phyloP scores from a whole-genome alignment of 352 stramenopile species.

The Hyaloperonospora arabidopsidis region DNA sequence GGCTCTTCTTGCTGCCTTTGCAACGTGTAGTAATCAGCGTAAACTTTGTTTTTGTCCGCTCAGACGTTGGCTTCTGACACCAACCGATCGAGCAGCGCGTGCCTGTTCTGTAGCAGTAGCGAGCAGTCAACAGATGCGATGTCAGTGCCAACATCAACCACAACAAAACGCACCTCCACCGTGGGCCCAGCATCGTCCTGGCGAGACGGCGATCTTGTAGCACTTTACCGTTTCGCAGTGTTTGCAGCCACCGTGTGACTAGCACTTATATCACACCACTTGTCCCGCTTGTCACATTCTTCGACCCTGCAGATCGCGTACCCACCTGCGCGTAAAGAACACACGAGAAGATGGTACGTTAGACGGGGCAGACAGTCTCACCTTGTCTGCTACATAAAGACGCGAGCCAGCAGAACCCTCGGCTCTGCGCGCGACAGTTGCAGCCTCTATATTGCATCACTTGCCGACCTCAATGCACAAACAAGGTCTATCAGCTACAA shows the following conservation, averaged over 20 bases:
- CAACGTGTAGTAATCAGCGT: slow-evolving; percentile 32
- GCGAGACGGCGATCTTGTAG: too few species aligned
- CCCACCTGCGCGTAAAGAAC: slow-evolving; percentile 32
- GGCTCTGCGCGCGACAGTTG: slow-evolving; percentile 45
- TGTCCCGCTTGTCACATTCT: slow-evolving; percentile 53
- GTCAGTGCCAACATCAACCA: slow-evolving; percentile 36
- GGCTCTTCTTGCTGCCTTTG: background rate
- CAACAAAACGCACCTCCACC: slow-evolving; percentile 62
- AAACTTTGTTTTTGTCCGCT: slow-evolving; percentile 46
- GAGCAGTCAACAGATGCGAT: slow-evolving; percentile 42
- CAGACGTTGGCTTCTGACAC: slow-evolving; percentile 41
- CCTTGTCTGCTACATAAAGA: too few species aligned
- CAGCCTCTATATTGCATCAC: slow-evolving; percentile 43
- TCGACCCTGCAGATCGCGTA: slow-evolving; percentile 47
- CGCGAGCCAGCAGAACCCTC: slow-evolving; percentile 37
- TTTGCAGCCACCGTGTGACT: too few species aligned
- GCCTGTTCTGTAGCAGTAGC: slow-evolving; percentile 45
- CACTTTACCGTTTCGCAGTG: too few species aligned
- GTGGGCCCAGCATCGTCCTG: slow-evolving; percentile 82
- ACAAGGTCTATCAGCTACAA: too few species aligned
- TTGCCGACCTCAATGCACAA: too few species aligned
- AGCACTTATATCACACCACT: slow-evolving; percentile 70
- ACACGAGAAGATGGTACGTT: too few species aligned
- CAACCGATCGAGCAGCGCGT: slow-evolving; percentile 34
- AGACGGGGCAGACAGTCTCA: too few species aligned